phyloP scores from a whole-genome alignment of 2,329 filamentous ascomycete species.

The Ascochyta rabiei region DNA sequence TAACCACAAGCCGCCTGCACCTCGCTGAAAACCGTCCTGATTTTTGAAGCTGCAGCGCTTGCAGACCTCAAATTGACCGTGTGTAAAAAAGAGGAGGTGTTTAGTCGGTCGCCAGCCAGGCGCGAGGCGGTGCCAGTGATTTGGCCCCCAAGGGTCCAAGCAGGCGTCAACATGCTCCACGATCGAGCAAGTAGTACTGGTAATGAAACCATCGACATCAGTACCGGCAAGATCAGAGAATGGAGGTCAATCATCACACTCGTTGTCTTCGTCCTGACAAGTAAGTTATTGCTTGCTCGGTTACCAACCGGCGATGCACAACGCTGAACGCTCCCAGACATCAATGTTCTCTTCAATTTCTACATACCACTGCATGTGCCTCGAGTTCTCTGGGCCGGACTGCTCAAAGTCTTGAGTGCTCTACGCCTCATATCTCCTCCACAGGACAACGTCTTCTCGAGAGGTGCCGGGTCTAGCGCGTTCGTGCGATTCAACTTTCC shows the following conservation, averaged over 20 bases:
- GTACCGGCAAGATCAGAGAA: conserved; percentile 61
- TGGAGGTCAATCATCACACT: conserved; percentile 76
- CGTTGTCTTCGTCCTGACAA: conserved; percentile 71
- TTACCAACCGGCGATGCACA: background rate
- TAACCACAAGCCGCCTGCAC: background rate
- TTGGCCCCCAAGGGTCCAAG: background rate
- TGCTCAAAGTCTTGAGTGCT: conserved; percentile 53
- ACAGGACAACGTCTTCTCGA: conserved; percentile 20
- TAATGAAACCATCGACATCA: conserved; percentile 2
- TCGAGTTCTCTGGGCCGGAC: conserved; percentile 52
- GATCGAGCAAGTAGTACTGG: background rate
- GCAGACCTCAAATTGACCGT: background rate
- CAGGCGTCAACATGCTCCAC: background rate
- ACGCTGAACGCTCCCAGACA: conserved; percentile 54
- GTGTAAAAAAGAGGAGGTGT: background rate
- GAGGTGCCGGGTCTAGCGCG: conserved; percentile 38
- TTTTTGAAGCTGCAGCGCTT: background rate
- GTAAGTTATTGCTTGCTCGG: conserved; percentile 56
- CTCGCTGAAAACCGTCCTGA: background rate
- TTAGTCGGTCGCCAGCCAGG: background rate
- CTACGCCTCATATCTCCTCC: conserved; percentile 61
- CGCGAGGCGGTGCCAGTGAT: background rate
- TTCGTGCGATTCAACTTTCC: conserved; percentile 64
- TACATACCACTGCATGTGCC: conserved; percentile 68
- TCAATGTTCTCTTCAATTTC: conserved; percentile 73